Conservation (phyloP, 768 basidiomycete species). For the Pisolithus tinctorius region DNA sequence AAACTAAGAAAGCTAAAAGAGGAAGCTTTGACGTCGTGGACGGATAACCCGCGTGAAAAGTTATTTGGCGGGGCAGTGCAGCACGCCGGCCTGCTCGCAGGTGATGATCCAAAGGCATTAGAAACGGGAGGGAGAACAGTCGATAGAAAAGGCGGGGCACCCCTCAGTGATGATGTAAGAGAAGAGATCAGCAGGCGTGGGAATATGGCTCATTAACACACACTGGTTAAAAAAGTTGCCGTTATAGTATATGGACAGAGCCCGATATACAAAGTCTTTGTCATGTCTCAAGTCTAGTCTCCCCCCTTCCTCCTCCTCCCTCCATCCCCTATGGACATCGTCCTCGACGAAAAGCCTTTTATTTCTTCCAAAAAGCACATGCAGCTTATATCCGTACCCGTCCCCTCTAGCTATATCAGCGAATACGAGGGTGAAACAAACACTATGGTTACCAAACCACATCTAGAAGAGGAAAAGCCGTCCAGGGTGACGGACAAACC, state of each 20-base stretch:
- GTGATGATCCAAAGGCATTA: neutral
- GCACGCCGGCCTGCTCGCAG: neutral
- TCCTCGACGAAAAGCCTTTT: slow-evolving; percentile 9
- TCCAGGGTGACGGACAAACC: slow-evolving; percentile 15
- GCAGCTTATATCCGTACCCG: slow-evolving; percentile 7
- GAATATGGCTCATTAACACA: slow-evolving; percentile 24
- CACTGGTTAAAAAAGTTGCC: slow-evolving; percentile 29
- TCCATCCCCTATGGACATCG: slow-evolving; percentile 21
- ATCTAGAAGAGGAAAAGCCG: slow-evolving; percentile 21
- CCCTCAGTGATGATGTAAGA: slow-evolving; percentile 13
- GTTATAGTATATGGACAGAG: slow-evolving; percentile 34
- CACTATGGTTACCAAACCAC: slow-evolving; percentile 3
- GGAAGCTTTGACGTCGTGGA: neutral
- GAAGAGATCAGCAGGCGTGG: slow-evolving; percentile 17
- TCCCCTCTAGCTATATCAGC: slow-evolving; percentile 6
- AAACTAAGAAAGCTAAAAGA: slow-evolving; percentile 1
- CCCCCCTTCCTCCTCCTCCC: slow-evolving; percentile 21
- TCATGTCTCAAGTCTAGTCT: slow-evolving; percentile 31
- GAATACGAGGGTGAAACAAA: slow-evolving; percentile 18
- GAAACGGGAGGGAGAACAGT: neutral
- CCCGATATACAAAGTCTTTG: slow-evolving; percentile 35
- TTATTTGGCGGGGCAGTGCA: neutral
- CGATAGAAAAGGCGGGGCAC: neutral
- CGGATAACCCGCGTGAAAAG: slow-evolving; percentile 2
- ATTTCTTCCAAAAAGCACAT: slow-evolving; percentile 7